phyloP scores from a whole-genome alignment of 345 rosid species.

The Luvunga scandens region DNA sequence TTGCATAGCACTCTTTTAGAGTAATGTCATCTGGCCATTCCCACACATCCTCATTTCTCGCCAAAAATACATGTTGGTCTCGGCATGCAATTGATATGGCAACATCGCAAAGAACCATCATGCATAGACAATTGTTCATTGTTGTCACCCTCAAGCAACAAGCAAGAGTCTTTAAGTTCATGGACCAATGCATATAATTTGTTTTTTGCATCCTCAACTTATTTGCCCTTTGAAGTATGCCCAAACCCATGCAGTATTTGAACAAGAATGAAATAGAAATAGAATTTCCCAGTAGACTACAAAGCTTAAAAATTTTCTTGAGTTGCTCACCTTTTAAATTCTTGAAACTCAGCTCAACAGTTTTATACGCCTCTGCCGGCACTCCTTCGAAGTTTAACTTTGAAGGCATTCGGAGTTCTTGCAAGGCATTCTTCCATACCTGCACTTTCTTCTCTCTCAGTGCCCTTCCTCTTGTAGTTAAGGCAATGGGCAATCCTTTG shows the following conservation, averaged over 20 bases:
- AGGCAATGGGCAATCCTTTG: slow-evolving; percentile 28
- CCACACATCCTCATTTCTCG: too few species aligned
- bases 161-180: background rate
- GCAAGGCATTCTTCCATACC: slow-evolving; percentile 28
- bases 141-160: background rate
- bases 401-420: background rate
- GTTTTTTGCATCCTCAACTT: background rate
- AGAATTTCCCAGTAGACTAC: background rate
- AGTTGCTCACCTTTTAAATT: slow-evolving; percentile 20
- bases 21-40: background rate
- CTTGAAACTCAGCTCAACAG: slow-evolving; percentile 16
- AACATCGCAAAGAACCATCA: slow-evolving; percentile 13
- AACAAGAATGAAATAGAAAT: slow-evolving; percentile 4
- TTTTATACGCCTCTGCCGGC: background rate
- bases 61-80: background rate
- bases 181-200: slow-evolving; percentile 9
- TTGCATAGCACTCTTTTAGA: background rate
- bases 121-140: background rate
- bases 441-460: background rate
- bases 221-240: background rate
- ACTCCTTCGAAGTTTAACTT: background rate
- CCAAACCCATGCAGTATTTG: slow-evolving; percentile 21
- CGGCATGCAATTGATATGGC: slow-evolving; percentile 3
- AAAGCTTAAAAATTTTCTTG: slow-evolving; percentile 24
- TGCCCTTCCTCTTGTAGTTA: slow-evolving; percentile 17